Conservation (phyloP, 2,329 filamentous ascomycete genomes). For the Fusarium sp. region DNA sequence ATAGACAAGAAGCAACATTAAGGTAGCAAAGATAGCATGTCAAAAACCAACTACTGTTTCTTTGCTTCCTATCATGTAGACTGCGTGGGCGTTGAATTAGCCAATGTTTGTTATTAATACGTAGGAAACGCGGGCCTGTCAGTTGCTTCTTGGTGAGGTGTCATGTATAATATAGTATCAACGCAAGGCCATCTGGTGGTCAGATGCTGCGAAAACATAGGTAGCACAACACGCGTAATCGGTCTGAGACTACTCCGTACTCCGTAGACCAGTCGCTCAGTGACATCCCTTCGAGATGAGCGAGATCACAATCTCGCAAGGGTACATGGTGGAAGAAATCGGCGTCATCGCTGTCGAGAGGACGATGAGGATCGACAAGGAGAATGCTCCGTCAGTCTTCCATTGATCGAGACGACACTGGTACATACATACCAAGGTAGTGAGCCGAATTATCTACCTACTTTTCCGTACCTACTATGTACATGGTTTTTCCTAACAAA, state of each 20-base stretch:
- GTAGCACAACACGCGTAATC: constrained; percentile 4
- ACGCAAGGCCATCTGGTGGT: background rate
- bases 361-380: constrained; percentile 36
- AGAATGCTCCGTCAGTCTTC: background rate
- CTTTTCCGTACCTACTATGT: no score
- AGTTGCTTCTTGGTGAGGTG: background rate
- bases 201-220: constrained; percentile 5
- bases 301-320: constrained; percentile 3
- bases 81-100: background rate
- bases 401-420: constrained; percentile 4
- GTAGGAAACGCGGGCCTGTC: constrained; percentile 1
- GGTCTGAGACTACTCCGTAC: constrained; percentile 8
- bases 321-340: constrained; percentile 1
- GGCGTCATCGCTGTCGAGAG: constrained; percentile 19
- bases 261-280: background rate
- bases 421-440: no score
- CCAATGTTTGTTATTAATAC: background rate
- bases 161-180: no score
- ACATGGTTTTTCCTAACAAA: background rate
- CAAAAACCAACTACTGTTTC: no score
- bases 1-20: no score
- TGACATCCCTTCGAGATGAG: constrained; percentile 14
- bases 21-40: no score
- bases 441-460: background rate
- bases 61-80: background rate